phyloP scores from a whole-genome alignment of 2,329 filamentous ascomycete species.

The Juglanconis oblonga region DNA sequence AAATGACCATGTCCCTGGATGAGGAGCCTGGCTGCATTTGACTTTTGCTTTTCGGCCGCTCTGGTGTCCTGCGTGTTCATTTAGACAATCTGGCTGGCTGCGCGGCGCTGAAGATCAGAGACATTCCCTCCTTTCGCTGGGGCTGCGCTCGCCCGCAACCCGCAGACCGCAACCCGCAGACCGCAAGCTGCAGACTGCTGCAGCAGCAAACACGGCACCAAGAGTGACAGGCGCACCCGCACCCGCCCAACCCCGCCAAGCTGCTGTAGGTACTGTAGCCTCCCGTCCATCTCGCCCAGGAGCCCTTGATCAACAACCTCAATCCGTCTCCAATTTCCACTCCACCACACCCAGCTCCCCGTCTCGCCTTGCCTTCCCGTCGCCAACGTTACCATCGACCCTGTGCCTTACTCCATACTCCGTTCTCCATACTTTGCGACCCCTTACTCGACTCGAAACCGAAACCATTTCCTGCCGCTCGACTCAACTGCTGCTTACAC shows the following conservation, averaged over 20 bases:
- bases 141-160: no score
- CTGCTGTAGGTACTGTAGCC: neutral
- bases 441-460: neutral
- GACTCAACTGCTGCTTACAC: neutral
- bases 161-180: neutral
- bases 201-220: neutral
- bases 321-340: neutral
- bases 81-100: no score
- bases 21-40: no score
- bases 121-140: no score
- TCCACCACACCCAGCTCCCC: neutral
- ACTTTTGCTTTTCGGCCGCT: no score
- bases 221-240: neutral
- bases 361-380: neutral
- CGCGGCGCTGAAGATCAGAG: no score
- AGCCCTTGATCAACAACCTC: neutral
- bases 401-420: neutral
- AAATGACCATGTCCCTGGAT: no score
- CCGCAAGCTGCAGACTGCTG: neutral
- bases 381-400: neutral
- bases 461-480: neutral
- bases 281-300: neutral
- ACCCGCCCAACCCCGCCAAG: conserved; percentile 5
- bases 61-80: no score
- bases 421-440: neutral